Conservation (phyloP, 2,329 filamentous ascomycete species). For the Cladosporium austrohemisphaericum region DNA sequence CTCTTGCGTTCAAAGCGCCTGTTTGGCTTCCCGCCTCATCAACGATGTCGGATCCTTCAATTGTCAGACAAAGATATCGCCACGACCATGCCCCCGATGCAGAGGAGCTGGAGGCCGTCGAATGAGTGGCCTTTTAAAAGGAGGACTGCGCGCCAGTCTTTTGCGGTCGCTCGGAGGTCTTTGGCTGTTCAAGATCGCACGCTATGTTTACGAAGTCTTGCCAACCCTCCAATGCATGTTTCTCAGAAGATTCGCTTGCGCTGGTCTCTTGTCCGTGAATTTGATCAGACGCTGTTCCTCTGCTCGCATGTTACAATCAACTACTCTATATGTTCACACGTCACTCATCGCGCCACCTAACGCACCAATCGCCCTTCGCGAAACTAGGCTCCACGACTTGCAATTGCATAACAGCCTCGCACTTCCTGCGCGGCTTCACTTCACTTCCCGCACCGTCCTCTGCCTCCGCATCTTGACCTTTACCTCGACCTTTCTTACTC, state of each 20-base stretch:
- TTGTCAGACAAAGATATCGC: not conserved
- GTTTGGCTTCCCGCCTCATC: constrained; percentile 8
- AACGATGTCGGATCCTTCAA: constrained; percentile 2
- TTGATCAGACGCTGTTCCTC: no score
- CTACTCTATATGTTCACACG: not conserved
- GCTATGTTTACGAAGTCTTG: constrained; percentile 1
- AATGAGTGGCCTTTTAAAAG: no score
- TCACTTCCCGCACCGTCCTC: constrained; percentile 21
- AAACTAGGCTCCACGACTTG: constrained; percentile 58
- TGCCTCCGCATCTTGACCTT: constrained; percentile 18
- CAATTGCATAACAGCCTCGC: constrained; percentile 58
- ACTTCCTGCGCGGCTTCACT: constrained; percentile 39
- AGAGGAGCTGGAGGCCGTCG: no score
- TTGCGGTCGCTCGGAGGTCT: not conserved
- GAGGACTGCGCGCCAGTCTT: not conserved
- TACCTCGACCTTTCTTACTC: constrained; percentile 12
- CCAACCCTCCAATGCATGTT: not conserved
- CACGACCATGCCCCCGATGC: no score
- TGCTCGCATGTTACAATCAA: not conserved
- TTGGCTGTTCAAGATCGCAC: not conserved
- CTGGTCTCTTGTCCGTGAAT: not conserved
- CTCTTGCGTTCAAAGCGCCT: constrained; percentile 16
- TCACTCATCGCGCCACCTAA: constrained; percentile 52
- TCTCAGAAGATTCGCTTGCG: not conserved
- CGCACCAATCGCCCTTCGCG: constrained; percentile 58